phyloP scores from a whole-genome alignment of 257 asterid genomes.

The Petrea volubilis region DNA sequence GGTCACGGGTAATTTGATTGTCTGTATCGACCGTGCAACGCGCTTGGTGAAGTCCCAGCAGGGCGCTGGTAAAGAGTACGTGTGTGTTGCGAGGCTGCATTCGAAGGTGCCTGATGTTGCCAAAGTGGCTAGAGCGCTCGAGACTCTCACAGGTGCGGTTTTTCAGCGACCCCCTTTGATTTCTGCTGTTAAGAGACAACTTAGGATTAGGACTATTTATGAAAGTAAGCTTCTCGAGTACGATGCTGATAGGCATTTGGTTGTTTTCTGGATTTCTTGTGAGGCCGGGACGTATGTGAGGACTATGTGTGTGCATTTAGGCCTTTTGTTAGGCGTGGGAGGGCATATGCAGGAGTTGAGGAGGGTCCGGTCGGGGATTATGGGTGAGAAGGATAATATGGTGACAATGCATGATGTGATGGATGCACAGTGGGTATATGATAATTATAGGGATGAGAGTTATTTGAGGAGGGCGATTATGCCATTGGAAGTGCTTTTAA shows the following conservation, averaged over 20 bases:
- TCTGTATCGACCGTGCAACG: conserved; percentile 81
- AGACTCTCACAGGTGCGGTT: conserved; percentile 78
- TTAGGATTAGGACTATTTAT: conserved; percentile 81
- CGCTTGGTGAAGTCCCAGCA: conserved; percentile 86
- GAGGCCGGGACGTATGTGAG: conserved; percentile 94
- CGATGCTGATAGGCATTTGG: conserved; percentile 64
- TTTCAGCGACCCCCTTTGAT: conserved; percentile 87
- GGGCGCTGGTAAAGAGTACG: conserved; percentile 89
- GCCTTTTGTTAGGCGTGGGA: conserved; percentile 84
- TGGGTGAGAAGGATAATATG: conserved; percentile 92
- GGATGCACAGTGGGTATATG: conserved; percentile 82
- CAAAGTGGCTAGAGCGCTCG: conserved; percentile 73
- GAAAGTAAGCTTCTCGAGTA: conserved; percentile 85
- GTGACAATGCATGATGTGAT: conserved; percentile 87
- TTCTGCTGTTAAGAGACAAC: conserved; percentile 88
- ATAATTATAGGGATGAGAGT: conserved; percentile 75
- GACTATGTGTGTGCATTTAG: conserved; percentile 86
- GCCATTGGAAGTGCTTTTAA: conserved; percentile 79
- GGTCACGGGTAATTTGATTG: conserved; percentile 82
- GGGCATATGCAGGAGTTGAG: conserved; percentile 90
- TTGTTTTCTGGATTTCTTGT: conserved; percentile 84
- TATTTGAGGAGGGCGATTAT: conserved; percentile 82
- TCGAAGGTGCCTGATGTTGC: conserved; percentile 68
- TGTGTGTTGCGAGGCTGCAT: conserved; percentile 75
- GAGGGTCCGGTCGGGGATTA: conserved; percentile 80